Percentiles rank a stretch among this genome's conserved stretches.
These are phyloP conservation scores for Backusella tuberculispora DNA, from an alignment of 192 early-diverging fungal species.

Conservation along the genomic window DNA sequence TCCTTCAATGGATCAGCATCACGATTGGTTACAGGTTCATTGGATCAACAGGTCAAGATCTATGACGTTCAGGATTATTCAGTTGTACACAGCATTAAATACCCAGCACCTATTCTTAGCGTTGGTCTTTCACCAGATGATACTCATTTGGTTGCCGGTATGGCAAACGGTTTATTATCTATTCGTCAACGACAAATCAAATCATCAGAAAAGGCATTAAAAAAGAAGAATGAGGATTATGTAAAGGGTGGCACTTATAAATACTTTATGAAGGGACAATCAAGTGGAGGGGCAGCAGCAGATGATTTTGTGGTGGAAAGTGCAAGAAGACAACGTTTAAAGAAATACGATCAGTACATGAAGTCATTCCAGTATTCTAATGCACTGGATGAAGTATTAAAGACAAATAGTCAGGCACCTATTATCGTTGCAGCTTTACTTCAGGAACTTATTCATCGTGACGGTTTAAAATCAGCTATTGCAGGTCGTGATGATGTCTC, in stretches of 20 bases:
- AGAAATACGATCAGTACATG: constrained; percentile 82
- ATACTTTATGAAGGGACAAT: constrained; percentile 72
- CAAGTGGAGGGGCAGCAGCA: constrained; percentile 50
- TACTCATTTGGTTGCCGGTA: constrained; percentile 88
- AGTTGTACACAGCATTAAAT: constrained; percentile 85
- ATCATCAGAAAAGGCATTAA: constrained; percentile 63
- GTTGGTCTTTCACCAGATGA: constrained; percentile 91
- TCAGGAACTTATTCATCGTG: constrained; percentile 90
- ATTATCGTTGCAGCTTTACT: constrained; percentile 77
- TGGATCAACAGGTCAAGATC: constrained; percentile 97
- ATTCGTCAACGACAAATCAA: constrained; percentile 84
- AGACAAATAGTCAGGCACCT: constrained; percentile 55
- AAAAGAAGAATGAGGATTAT: constrained; percentile 48
- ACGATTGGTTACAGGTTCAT: constrained; percentile 83
- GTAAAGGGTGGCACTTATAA: constrained; percentile 65
- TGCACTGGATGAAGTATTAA: constrained; percentile 85
- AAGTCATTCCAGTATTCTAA: constrained; percentile 87
- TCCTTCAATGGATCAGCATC: constrained; percentile 78
- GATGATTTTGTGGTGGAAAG: constrained; percentile 83
- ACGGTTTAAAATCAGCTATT: constrained; percentile 78
- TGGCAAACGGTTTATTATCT: constrained; percentile 87
- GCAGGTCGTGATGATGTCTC: constrained; percentile 86
- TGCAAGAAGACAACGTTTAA: constrained; percentile 61
- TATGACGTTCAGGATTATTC: constrained; percentile 88
- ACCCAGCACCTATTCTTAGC: constrained; percentile 89